Percentiles rank a stretch among this genome's conserved stretches.
These are phyloP conservation scores for Papiliotrema nemorosa DNA, from an alignment of 1,284 basidiomycete genomes.

Conservation along the genomic window DNA sequence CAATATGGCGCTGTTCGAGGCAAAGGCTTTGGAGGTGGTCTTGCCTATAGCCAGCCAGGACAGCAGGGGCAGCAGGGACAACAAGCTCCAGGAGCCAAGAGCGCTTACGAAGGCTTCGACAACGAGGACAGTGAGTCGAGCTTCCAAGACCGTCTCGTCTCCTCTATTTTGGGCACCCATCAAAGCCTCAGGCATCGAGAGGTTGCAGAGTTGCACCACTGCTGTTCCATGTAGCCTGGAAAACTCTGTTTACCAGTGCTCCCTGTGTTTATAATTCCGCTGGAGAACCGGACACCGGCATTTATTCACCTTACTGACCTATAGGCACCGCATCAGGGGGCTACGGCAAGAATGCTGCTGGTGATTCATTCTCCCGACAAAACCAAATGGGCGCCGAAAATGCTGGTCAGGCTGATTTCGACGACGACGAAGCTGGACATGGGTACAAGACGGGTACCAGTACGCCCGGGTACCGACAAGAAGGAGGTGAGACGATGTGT, in stretches of 20 bases:
- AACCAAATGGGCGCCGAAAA: conserved; percentile 29
- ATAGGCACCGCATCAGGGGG: conserved; percentile 39
- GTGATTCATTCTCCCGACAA: conserved; percentile 34
- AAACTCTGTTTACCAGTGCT: too few relatives aligned
- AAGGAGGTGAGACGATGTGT: conserved; percentile 26
- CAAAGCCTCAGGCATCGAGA: too few relatives aligned
- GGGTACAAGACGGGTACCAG: conserved; percentile 37
- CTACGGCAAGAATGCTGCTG: conserved; percentile 35
- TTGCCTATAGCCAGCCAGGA: conserved; percentile 15
- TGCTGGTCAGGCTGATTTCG: conserved; percentile 8
- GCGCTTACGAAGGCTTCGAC: conserved; percentile 31
- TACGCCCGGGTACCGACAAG: conserved; percentile 38
- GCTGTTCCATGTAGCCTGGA: too few relatives aligned
- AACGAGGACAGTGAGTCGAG: conserved; percentile 28
- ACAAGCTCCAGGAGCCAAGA: conserved; percentile 3
- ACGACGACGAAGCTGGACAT: conserved; percentile 15
- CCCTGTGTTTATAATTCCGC: too few relatives aligned
- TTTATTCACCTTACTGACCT: too few relatives aligned
- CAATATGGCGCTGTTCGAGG: conserved; percentile 27
- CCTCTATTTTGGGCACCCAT: background rate
- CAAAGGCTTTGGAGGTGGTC: conserved; percentile 23
- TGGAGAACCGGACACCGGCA: too few relatives aligned
- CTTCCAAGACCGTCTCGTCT: background rate
- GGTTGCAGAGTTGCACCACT: too few relatives aligned
- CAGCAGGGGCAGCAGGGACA: conserved; percentile 8